These are phyloP conservation scores for Nemania bipapillata DNA, from an alignment of 2,329 filamentous ascomycete genomes.

Conservation along the genomic window DNA sequence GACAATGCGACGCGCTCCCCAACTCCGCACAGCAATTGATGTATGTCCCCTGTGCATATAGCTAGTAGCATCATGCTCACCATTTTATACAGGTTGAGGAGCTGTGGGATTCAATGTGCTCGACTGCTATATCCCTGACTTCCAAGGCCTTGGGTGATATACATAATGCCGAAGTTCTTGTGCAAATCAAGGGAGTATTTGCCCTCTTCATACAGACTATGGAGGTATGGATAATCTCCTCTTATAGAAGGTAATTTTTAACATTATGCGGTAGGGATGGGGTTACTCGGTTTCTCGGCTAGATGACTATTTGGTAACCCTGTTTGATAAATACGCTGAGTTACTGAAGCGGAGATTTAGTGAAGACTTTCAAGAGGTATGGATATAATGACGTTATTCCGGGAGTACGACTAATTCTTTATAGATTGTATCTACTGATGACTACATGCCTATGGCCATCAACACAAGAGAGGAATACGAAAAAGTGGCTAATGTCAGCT, in stretches of 20 bases:
- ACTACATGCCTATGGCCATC: slow-evolving; percentile 99
- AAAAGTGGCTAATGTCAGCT: slow-evolving; percentile 94
- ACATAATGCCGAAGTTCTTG: slow-evolving; percentile 85
- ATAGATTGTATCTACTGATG: slow-evolving; percentile 84
- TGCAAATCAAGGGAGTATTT: slow-evolving; percentile 95
- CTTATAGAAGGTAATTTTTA: background rate
- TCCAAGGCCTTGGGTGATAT: slow-evolving; percentile 80
- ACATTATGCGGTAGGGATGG: slow-evolving; percentile 72
- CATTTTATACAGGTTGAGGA: slow-evolving; percentile 78
- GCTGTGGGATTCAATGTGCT: slow-evolving; percentile 98
- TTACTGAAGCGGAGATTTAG: slow-evolving; percentile 90
- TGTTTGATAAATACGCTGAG: slow-evolving; percentile 95
- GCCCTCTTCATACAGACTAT: slow-evolving; percentile 97
- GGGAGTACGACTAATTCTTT: slow-evolving; percentile 33
- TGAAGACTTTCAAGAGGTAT: slow-evolving; percentile 91
- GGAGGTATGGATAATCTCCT: slow-evolving; percentile 70
- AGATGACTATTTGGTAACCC: slow-evolving; percentile 83
- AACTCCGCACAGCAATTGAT: slow-evolving; percentile 83
- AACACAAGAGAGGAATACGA: slow-evolving; percentile 90
- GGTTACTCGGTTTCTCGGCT: slow-evolving; percentile 84
- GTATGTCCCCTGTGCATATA: slow-evolving; percentile 60
- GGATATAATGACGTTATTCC: background rate
- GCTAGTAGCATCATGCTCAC: slow-evolving; percentile 2
- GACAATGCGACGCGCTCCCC: slow-evolving; percentile 86
- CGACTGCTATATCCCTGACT: slow-evolving; percentile 83